Evolutionary conservation across 192 early-diverging fungal species (phyloP).

Genomic region (Coemansia sp.): DNA sequence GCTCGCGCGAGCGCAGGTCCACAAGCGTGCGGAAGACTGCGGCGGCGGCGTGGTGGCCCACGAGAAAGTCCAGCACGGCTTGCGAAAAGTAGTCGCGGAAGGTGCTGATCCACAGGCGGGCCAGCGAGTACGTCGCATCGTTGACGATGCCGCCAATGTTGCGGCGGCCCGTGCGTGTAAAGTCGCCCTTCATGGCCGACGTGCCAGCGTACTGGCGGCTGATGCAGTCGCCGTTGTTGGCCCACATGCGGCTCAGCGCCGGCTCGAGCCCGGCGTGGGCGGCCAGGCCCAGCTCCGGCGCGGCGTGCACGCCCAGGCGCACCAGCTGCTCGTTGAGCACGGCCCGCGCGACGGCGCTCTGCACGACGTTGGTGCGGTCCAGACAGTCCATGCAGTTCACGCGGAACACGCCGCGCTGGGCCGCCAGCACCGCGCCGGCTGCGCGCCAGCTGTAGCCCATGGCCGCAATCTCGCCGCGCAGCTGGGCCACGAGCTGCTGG

Average conservation of each 20-base stretch:
- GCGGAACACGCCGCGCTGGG: conserved; percentile 58
- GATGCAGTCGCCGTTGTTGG: conserved; percentile 79
- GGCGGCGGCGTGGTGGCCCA: conserved; percentile 30
- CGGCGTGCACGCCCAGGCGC: conserved; percentile 64
- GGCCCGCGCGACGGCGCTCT: conserved; percentile 63
- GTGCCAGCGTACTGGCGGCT: conserved; percentile 77
- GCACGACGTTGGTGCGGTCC: conserved; percentile 93
- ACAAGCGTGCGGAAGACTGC: conserved; percentile 45
- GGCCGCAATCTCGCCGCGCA: conserved; percentile 64
- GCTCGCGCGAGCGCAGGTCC: conserved; percentile 46
- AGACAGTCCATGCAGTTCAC: conserved; percentile 99
- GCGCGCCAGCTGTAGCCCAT: conserved; percentile 57
- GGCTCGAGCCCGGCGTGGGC: conserved; percentile 65
- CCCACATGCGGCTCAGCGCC: conserved; percentile 70
- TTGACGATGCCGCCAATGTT: conserved; percentile 72
- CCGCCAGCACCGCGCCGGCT: conserved; percentile 19
- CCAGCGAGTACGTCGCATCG: conserved; percentile 74
- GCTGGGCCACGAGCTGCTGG: conserved; percentile 65
- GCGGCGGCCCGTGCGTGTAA: conserved; percentile 72
- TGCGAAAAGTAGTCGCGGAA: conserved; percentile 74
- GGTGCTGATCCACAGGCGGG: conserved; percentile 71
- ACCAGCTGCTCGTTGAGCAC: conserved; percentile 67
- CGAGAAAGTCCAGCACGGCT: conserved; percentile 41
- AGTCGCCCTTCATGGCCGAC: conserved; percentile 76
- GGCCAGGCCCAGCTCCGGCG: conserved; percentile 62